A percentile compares a stretch with the other conserved stretches of the same genome.
Conservation (phyloP, 2,329 filamentous ascomycete species). For the Pseudocercospora eumusae region DNA sequence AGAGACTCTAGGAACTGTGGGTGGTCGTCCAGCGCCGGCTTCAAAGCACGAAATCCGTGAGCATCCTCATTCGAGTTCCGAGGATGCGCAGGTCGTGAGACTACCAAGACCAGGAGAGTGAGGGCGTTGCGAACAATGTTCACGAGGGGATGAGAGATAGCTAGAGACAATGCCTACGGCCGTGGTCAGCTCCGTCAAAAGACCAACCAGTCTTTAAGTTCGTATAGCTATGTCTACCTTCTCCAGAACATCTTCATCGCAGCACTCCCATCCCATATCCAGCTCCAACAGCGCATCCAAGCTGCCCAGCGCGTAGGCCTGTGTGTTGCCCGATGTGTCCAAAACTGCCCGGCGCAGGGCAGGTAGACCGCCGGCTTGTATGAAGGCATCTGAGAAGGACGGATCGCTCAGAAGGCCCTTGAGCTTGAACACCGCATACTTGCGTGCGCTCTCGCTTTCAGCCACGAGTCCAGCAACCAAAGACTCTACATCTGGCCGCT, state of each 20-base stretch:
- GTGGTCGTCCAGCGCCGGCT: constrained; percentile 86
- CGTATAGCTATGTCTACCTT: constrained; percentile 53
- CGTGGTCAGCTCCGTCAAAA: constrained; percentile 1
- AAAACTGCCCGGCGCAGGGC: constrained; percentile 82
- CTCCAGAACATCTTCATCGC: constrained; percentile 70
- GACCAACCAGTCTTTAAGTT: background rate
- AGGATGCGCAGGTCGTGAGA: constrained; percentile 68
- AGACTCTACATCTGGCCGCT: constrained; percentile 37
- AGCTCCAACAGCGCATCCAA: constrained; percentile 86
- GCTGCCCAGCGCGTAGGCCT: constrained; percentile 92
- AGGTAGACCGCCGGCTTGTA: constrained; percentile 79
- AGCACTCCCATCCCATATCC: constrained; percentile 95
- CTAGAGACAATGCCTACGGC: constrained; percentile 75
- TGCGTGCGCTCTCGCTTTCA: constrained; percentile 84
- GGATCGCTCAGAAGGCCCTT: constrained; percentile 94
- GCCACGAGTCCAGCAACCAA: constrained; percentile 59
- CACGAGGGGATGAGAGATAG: constrained; percentile 92
- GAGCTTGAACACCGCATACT: constrained; percentile 98
- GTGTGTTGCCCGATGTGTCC: constrained; percentile 83
- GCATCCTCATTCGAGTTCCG: constrained; percentile 56
- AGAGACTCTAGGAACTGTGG: constrained; percentile 94
- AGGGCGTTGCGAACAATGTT: constrained; percentile 97
- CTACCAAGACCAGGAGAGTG: constrained; percentile 91
- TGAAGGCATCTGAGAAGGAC: constrained; percentile 94
- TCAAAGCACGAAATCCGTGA: constrained; percentile 88